Base-by-base conservation (phyloP, 805 yeast species). In the Wickerhamomyces kurtzmanii region DNA sequence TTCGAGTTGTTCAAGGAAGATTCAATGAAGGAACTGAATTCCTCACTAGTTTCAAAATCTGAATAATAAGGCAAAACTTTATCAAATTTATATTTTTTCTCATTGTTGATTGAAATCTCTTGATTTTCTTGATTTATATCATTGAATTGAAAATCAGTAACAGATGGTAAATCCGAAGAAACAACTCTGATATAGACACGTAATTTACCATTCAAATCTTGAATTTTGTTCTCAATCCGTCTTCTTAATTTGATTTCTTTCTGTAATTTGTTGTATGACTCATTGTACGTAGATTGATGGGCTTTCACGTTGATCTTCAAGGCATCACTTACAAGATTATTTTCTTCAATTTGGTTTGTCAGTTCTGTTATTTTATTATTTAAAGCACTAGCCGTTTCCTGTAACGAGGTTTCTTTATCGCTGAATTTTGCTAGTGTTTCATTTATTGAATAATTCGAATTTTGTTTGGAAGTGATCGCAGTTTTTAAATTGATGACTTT, bases 151-250 rank as follows among this genome's bases (percentile, higher is more conserved):
- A 12, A 15, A 4, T 9, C 8, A 10, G 13, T 10, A 12, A 10
- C 6, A 4, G 21, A 15, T n/a, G 17, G 5, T 12, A 12, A 15
- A 14, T 17, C 6, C 6, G 23, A 4, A 13, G 22, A 9, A 5
- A 23, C 8, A 8, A 29, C 8, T 5, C 29, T 31, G 3, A 41
- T 20, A 28, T 43, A 43, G 0, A 43, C 47, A 12, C 66, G 42
- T 5, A 57, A 41, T 15, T 42, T 45, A 1, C 61, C 62, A 14
- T 42, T 35, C 15, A 51, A 29, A 30, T 60, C 63, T 29, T 57
- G 58, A 12, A 72, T 71, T 1, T 69, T 56, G 38, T 69, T 68
- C 42, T 71, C 75, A 22, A 72, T 43, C 8, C 57, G 51, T 36
- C 65, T 53, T 31, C 66, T 52, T 17, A 62, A 53, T 5, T 39